Conservation (phyloP, 352 stramenopile species). For the Pythium dissimile region DNA sequence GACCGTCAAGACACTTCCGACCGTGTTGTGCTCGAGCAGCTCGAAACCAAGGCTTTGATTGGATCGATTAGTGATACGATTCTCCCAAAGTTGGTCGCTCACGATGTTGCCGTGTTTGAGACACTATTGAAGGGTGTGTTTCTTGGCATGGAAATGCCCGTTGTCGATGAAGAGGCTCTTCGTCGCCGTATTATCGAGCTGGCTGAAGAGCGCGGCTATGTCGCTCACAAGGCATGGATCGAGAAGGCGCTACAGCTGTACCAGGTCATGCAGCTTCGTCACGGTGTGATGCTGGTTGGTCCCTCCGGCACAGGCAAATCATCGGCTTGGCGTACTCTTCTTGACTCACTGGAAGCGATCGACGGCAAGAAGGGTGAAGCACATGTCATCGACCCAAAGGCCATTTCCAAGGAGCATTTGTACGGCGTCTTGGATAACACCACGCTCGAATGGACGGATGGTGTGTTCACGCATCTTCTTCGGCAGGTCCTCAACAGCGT, state of each 20-base stretch:
- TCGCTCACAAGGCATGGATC: slow-evolving; percentile 91
- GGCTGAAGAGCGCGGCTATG: slow-evolving; percentile 86
- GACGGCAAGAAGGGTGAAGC: slow-evolving; percentile 96
- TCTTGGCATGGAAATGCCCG: slow-evolving; percentile 85
- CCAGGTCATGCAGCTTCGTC: slow-evolving; percentile 96
- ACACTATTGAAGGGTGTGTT: slow-evolving; percentile 97
- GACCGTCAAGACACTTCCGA: slow-evolving; percentile 30
- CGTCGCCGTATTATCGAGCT: slow-evolving; percentile 89
- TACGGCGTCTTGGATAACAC: slow-evolving; percentile 99
- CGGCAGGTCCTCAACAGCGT: slow-evolving; percentile 97
- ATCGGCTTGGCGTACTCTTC: slow-evolving; percentile 90
- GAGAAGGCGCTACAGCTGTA: slow-evolving; percentile 99
- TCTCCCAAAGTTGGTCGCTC: slow-evolving; percentile 97
- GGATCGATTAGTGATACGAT: slow-evolving; percentile 99
- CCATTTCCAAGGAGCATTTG: slow-evolving; percentile 97
- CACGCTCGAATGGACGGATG: slow-evolving; percentile 99
- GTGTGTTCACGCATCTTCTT: slow-evolving; percentile 98
- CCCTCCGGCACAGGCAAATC: slow-evolving; percentile 97
- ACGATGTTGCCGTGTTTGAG: slow-evolving; percentile 96
- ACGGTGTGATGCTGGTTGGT: slow-evolving; percentile 99
- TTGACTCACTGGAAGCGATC: slow-evolving; percentile 92
- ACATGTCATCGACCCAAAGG: slow-evolving; percentile 99
- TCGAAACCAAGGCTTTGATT: slow-evolving; percentile 95
- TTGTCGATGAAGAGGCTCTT: slow-evolving; percentile 88
- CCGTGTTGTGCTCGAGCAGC: slow-evolving; percentile 46